Evolutionary conservation across 306 rosid genomes (phyloP).

Genomic region (Astragalus glycyphyllos): DNA sequence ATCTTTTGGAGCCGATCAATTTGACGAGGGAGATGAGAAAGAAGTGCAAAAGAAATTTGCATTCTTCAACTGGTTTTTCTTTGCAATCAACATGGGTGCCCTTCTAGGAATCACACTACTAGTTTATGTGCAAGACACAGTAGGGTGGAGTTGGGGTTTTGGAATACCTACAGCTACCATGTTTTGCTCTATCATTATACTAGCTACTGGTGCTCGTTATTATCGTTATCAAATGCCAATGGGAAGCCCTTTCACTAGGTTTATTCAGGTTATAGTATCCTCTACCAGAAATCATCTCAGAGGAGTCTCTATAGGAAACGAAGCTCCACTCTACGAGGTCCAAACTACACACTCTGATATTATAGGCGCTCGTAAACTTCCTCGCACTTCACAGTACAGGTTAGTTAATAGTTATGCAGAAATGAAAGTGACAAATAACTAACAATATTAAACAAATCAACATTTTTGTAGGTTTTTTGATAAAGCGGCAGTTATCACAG

Average conservation of each 20-base stretch:
- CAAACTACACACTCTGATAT: slow-evolving; percentile 52
- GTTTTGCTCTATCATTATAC: slow-evolving; percentile 45
- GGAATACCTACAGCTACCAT: slow-evolving; percentile 48
- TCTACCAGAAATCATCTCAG: slow-evolving; percentile 50
- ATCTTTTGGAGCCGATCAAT: slow-evolving; percentile 71
- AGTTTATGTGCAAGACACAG: slow-evolving; percentile 53
- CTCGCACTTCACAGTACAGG: slow-evolving; percentile 51
- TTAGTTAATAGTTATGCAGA: neutral
- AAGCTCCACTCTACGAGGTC: slow-evolving; percentile 52
- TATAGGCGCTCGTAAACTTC: slow-evolving; percentile 52
- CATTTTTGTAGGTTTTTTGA: slow-evolving; percentile 58
- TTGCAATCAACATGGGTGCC: slow-evolving; percentile 63
- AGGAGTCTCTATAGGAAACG: slow-evolving; percentile 37
- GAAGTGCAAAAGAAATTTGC: slow-evolving; percentile 55
- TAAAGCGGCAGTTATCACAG: slow-evolving; percentile 53
- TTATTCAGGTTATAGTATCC: slow-evolving; percentile 54
- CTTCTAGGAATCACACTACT: slow-evolving; percentile 55
- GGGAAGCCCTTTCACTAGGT: slow-evolving; percentile 71
- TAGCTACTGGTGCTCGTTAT: slow-evolving; percentile 40
- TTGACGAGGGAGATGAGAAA: slow-evolving; percentile 57
- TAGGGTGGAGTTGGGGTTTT: slow-evolving; percentile 62
- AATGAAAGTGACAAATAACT: no score
- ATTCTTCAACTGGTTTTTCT: slow-evolving; percentile 71
- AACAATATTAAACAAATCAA: no score
- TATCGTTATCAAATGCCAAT: slow-evolving; percentile 62